Evolutionary conservation across 2,329 filamentous ascomycete species (phyloP), one percentile per base, ranked within the genome.

Genomic region (Diplodia scrobiculata): DNA sequence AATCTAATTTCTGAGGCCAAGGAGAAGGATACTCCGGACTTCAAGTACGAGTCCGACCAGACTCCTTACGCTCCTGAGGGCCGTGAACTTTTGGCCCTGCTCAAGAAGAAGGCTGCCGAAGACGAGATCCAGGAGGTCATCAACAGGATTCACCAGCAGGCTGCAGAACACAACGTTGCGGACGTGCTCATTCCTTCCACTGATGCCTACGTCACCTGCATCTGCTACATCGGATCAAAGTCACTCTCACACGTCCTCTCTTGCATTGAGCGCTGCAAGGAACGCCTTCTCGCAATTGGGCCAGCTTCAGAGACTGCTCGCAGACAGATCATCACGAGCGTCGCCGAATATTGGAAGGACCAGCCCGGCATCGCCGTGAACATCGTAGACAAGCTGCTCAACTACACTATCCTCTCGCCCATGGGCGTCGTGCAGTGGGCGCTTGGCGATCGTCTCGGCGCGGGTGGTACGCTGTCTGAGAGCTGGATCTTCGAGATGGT

Each of bases 341-440:
- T 98, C 47, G 91, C 97, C 82, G 84, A 88, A 48, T 99, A 97
- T 81, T 99, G 95, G 95, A 86, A 86, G 54, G 89, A 94, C 36
- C 94, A 99, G 73, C 92, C 94, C 0, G 95, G 95, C 67, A 89
- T 96, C 51, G 95, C 92, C 2, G 87, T 98, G 71, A 91, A 91
- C 71, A 96, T 99, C 72, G 86, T 98, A 67, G 94, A 98, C 82
- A 98, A 98, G 79, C 85, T 99, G 5, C 88, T 99, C 71, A 99
- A 98, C 80, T 99, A 97, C 80, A 93, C 91, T 14, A 97, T 99
- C 72, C 84, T 99, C 41, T 92, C 90, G 9, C 95, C 95, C 0
- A 82, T 88, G 66, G 89, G 89, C 17, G 92, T 99, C 32, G 85
- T 97, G 55, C 89, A 96, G 73, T 99, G 95, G 95, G 91, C 91